Conservation (phyloP, 129 eudicot genomes). For the Ambrosia trifida region DNA sequence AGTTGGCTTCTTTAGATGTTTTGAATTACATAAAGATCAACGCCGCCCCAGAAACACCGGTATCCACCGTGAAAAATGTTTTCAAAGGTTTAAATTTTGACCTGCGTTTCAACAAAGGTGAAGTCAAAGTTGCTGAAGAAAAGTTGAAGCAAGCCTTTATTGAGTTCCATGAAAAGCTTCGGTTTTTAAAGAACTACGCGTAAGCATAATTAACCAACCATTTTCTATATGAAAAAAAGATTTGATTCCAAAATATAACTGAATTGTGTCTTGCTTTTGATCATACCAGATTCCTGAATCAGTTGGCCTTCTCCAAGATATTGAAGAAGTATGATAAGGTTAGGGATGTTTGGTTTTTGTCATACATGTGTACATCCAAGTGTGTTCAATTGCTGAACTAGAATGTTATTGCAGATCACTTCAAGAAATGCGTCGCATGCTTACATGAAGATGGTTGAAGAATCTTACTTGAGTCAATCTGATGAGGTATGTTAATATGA, state of each 20-base stretch:
- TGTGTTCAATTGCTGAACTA: neutral
- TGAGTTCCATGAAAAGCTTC: conserved; percentile 59
- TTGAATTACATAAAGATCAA: conserved; percentile 55
- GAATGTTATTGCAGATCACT: conserved; percentile 40
- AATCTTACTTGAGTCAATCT: conserved; percentile 57
- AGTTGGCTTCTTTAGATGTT: conserved; percentile 44
- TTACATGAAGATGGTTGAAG: conserved; percentile 56
- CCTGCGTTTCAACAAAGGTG: conserved; percentile 40
- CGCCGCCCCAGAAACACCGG: conserved; percentile 46
- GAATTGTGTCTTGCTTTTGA: conserved; percentile 11
- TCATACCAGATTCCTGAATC: conserved; percentile 50
- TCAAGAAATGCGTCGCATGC: conserved; percentile 52
- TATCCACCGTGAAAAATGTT: conserved; percentile 48
- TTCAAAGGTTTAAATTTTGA: conserved; percentile 35
- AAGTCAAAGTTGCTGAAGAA: conserved; percentile 44
- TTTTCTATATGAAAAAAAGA: neutral
- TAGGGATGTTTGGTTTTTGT: neutral
- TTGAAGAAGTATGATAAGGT: conserved; percentile 75
- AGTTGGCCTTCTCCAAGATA: conserved; percentile 55
- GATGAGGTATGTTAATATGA: conserved; percentile 49
- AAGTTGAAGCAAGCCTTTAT: conserved; percentile 50
- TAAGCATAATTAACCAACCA: conserved; percentile 14
- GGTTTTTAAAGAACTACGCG: conserved; percentile 60
- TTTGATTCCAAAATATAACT: neutral
- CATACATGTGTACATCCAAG: neutral